Evolutionary conservation across 2,329 filamentous ascomycete genomes (phyloP).

Genomic region (Leptographium galeiforme): DNA sequence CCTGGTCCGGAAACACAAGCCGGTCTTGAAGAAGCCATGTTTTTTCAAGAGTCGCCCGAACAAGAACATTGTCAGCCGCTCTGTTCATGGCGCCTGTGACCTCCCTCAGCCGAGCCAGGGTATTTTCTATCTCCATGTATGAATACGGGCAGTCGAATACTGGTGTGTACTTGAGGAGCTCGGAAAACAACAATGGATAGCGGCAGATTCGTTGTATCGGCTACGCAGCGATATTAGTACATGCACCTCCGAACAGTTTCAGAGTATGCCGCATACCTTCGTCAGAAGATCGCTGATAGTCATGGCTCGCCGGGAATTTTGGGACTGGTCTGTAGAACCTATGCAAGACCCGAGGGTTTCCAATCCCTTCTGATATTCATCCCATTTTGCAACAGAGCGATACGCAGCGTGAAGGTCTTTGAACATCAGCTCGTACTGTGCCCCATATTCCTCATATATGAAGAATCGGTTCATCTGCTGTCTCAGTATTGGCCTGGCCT

Average conservation of each 20-base stretch:
- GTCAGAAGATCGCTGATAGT: conserved; percentile 79
- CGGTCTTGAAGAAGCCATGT: conserved; percentile 79
- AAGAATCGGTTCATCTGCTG: conserved; percentile 66
- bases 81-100: conserved; percentile 70
- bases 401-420: conserved; percentile 61
- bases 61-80: conserved; percentile 63
- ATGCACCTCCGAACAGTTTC: too few species aligned
- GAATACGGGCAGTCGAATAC: conserved; percentile 74
- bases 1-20: conserved; percentile 59
- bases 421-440: conserved; percentile 76
- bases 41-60: conserved; percentile 59
- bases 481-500: not conserved
- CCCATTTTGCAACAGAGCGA: conserved; percentile 58
- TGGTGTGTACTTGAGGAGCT: conserved; percentile 71
- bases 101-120: conserved; percentile 58
- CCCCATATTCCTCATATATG: conserved; percentile 82
- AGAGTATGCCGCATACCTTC: conserved; percentile 44
- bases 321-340: conserved; percentile 51
- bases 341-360: conserved; percentile 70
- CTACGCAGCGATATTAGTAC: conserved; percentile 26
- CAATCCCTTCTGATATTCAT: conserved; percentile 69
- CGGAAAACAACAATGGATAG: conserved; percentile 76
- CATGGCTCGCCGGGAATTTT: conserved; percentile 58
- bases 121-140: conserved; percentile 65
- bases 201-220: conserved; percentile 86